Base-by-base conservation (phyloP, 2,329 filamentous ascomycete species). In the Neocucurbitaria cava region DNA sequence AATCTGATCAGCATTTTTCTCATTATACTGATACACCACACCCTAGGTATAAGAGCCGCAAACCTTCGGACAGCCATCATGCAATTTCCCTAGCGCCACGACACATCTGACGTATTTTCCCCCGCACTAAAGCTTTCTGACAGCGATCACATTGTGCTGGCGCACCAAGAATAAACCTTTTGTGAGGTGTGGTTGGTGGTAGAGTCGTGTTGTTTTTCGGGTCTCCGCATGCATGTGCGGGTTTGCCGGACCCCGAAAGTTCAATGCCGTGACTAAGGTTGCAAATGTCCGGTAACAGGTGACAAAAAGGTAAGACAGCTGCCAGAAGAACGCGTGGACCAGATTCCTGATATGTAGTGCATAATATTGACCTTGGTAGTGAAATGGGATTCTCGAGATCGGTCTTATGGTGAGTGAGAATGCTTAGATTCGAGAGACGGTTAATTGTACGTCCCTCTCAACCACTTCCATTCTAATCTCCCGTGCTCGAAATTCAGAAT, bases 171-270 rank as follows among this genome's bases (percentile, higher is more conserved):
- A 21, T 23, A 17, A 30, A 26, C 35, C 43, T 20, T 24, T 36
- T 31, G 31, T 9, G 30, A 26, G 10, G 43, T 36, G 11, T 46
- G 43, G 43, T 46, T 17, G 31, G 31, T 8, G n/a, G 17, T 36
- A 5, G 20, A 7, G 28, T n/a, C n/a, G 10, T 28, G 11, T 36
- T 46, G 20, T 46, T n/a, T n/a, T n/a, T 46, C 43, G 43, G 43
- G 30, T 46, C 43, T 46, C 43, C 43, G 43, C 43, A 36, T 36
- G 30, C 15, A 46, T 36, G 15, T 46, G 30, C 43, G 18, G 31
- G n/a, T n/a, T 31, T 36, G 17, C 43, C 17, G 30, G 26, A 46
- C 11, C 43, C n/a, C 42, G 42, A 33, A 20, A 15, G 1, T 17
- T 36, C 17, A 23, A 45, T 23, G 30, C 43, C 20, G 43, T 21